phyloP scores from a whole-genome alignment of 2,329 filamentous ascomycete genomes.

The Cladosporium austrohemisphaericum region DNA sequence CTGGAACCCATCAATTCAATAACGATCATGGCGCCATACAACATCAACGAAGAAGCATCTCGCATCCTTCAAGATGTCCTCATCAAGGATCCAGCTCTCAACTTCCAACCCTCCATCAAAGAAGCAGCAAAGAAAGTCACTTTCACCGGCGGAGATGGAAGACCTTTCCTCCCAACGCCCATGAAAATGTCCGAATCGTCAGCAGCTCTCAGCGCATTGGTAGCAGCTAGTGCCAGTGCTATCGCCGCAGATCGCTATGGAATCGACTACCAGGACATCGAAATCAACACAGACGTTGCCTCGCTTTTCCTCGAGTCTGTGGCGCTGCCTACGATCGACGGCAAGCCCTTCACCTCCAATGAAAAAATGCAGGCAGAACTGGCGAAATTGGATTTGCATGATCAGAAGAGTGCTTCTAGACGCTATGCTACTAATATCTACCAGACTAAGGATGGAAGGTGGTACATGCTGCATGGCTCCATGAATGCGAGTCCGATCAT shows the following conservation, averaged over 20 bases:
- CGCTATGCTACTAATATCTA: slow-evolving; percentile 44
- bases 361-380: neutral
- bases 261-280: slow-evolving; percentile 3
- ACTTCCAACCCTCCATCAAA: neutral
- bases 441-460: slow-evolving; percentile 43
- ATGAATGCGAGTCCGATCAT: slow-evolving; percentile 47
- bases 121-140: neutral
- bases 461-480: slow-evolving; percentile 46
- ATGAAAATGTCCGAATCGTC: slow-evolving; percentile 54
- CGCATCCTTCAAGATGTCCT: neutral
- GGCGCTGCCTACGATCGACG: slow-evolving; percentile 13
- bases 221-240: slow-evolving; percentile 2
- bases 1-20: too few relatives aligned
- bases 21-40: neutral
- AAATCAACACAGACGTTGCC: slow-evolving; percentile 13
- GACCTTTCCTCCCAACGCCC: slow-evolving; percentile 49
- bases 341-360: neutral
- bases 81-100: neutral
- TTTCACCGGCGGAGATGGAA: slow-evolving; percentile 17
- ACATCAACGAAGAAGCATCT: neutral
- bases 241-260: slow-evolving; percentile 9
- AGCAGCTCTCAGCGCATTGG: slow-evolving; percentile 36
- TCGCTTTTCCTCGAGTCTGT: slow-evolving; percentile 19
- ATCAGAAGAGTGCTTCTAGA: neutral
- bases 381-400: neutral